Percentiles rank a stretch among this genome's conserved stretches.
These are phyloP conservation scores for Nymphaea colorata DNA, from an alignment of 164 flowering plant species.

Conservation along the genomic window DNA sequence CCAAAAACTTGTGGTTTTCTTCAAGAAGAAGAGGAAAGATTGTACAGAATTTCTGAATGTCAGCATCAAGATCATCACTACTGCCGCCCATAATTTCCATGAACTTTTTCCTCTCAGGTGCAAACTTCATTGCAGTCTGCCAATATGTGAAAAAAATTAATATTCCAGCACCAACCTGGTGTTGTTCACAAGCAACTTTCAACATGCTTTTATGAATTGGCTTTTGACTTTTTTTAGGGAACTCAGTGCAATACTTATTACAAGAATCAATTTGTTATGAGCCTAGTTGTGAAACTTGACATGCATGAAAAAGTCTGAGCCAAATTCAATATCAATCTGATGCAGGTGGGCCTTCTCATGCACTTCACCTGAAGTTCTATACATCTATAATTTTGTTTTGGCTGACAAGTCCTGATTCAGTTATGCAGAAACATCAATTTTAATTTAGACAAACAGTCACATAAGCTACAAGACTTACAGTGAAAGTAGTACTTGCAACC, in stretches of 20 bases:
- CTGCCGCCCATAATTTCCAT: slow-evolving; percentile 63
- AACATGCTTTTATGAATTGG: neutral
- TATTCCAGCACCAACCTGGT: neutral
- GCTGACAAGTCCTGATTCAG: neutral
- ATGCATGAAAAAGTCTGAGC: too few relatives aligned
- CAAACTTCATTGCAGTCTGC: slow-evolving; percentile 87
- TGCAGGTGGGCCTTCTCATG: neutral
- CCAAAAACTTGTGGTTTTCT: slow-evolving; percentile 89
- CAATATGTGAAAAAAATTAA: neutral
- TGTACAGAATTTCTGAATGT: slow-evolving; percentile 62
- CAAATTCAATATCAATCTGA: neutral
- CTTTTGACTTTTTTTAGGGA: too few relatives aligned
- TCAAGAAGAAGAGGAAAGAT: slow-evolving; percentile 54
- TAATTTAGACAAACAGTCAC: neutral
- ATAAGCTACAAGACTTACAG: slow-evolving; percentile 14
- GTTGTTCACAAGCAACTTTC: neutral
- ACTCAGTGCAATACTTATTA: too few relatives aligned
- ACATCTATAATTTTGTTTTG: neutral
- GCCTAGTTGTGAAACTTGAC: too few relatives aligned
- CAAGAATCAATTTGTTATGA: too few relatives aligned
- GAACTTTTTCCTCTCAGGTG: slow-evolving; percentile 93
- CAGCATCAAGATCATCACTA: slow-evolving; percentile 41
- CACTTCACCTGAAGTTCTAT: neutral
- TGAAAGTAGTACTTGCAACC: slow-evolving; percentile 41
- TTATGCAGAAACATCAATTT: neutral